phyloP scores from a whole-genome alignment of 345 rosid genomes.

The Durio zibethinus region DNA sequence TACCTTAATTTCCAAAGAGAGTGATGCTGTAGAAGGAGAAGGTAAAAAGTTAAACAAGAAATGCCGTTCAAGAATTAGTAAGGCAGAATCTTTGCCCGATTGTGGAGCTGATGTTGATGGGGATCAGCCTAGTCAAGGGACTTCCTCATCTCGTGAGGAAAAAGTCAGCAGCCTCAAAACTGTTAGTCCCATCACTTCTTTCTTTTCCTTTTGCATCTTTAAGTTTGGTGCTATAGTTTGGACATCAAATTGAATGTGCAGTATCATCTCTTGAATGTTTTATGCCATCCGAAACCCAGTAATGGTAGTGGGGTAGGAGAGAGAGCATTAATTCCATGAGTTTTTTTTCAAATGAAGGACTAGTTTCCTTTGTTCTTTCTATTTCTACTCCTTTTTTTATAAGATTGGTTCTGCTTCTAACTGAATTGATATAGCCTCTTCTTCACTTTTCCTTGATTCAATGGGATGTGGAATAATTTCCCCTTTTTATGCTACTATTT shows the following conservation, averaged over 20 bases:
- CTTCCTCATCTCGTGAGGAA: conserved; percentile 78
- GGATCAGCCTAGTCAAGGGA: conserved; percentile 66
- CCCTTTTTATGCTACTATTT: neutral
- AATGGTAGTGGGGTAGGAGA: neutral
- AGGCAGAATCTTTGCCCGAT: conserved; percentile 59
- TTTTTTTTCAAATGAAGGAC: neutral
- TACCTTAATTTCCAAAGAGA: conserved; percentile 42
- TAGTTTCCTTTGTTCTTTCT: neutral
- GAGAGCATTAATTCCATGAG: neutral
- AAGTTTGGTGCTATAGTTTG: neutral
- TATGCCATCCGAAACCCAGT: neutral
- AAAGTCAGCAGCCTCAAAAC: conserved; percentile 96
- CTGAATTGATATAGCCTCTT: no score
- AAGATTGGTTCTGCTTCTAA: neutral
- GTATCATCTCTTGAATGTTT: neutral
- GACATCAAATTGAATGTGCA: neutral
- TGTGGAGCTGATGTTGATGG: conserved; percentile 74
- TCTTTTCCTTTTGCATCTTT: neutral
- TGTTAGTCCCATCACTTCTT: conserved; percentile 40
- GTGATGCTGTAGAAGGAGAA: conserved; percentile 54
- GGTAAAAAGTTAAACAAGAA: conserved; percentile 52
- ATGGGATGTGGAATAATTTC: neutral
- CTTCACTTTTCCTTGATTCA: neutral
- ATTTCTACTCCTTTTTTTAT: no score
- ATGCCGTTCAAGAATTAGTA: conserved; percentile 61